These are phyloP conservation scores for Urostyla sp. DNA, from an alignment of 73 alveolate genomes.

Conservation along the genomic window DNA sequence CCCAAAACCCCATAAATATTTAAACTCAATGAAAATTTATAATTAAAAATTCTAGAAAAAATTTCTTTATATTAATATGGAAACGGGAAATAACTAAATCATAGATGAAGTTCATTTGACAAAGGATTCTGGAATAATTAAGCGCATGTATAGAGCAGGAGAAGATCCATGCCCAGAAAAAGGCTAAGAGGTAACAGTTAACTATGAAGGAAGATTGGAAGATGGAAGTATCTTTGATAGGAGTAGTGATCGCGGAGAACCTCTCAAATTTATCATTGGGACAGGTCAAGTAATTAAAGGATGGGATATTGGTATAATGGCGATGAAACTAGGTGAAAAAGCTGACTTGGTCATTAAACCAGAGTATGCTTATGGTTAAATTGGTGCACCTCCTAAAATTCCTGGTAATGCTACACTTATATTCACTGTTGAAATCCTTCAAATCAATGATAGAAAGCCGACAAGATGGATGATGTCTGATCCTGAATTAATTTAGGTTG, in stretches of 20 bases:
- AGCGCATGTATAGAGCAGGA: slow-evolving; percentile 27
- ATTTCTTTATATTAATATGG: slow-evolving; percentile 2
- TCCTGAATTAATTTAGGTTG: slow-evolving; percentile 87
- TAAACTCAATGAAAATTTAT: too few species aligned
- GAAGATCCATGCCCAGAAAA: slow-evolving; percentile 54
- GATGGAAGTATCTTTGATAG: slow-evolving; percentile 69
- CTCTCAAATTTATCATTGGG: slow-evolving; percentile 71
- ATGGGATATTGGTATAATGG: slow-evolving; percentile 79
- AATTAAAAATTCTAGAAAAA: slow-evolving; percentile 46
- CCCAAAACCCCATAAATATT: too few species aligned
- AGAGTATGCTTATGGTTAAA: slow-evolving; percentile 89
- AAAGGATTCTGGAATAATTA: slow-evolving; percentile 62
- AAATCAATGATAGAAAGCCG: slow-evolving; percentile 77
- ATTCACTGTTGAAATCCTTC: slow-evolving; percentile 90
- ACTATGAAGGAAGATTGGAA: slow-evolving; percentile 64
- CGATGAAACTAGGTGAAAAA: slow-evolving; percentile 85
- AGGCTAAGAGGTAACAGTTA: slow-evolving; percentile 50
- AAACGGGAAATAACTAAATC: too few species aligned
- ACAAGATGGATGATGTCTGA: slow-evolving; percentile 87
- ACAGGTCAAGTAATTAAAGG: slow-evolving; percentile 73
- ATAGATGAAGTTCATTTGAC: slow-evolving; percentile 33
- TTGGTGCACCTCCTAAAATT: slow-evolving; percentile 95
- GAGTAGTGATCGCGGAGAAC: slow-evolving; percentile 49
- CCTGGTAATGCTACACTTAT: slow-evolving; percentile 95
- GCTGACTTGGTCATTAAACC: slow-evolving; percentile 73